Base-by-base conservation (phyloP, 208 protist genomes). In the Acanthamoeba castellanii region DNA sequence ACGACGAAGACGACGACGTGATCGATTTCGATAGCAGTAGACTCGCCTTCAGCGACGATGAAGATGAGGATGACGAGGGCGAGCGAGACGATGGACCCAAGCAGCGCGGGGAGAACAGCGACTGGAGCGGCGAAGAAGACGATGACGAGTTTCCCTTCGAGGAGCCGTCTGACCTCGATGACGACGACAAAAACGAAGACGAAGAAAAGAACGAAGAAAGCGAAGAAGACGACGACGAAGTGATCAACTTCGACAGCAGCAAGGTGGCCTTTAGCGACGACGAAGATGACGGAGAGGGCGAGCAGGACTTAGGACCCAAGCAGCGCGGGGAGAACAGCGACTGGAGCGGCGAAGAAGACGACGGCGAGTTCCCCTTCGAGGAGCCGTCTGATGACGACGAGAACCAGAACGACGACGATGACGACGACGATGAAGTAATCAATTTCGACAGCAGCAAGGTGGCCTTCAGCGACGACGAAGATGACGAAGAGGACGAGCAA, bases 51-150 rank as follows among this genome's bases (percentile, higher is more conserved):
- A 85, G 76, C 42, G 76, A 85, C n/a, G 76, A 85, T 18, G 76
- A 85, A 6, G 76, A 85, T 25, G 45, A 57, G 18, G 20, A 85
- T 11, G 27, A 57, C 8, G 76, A 57, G 18, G 8, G 18, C 34
- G 76, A 85, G 18, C 9, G 16, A 25, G 76, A 85, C 76, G 22
- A 85, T 6, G 76, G 76, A 11, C 76, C 76, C 25, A 57, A 34
- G 42, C 76, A 18, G 76, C 76, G 76, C 76, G 76, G 76, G 13
- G 76, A 85, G 47, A 50, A 85, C 34, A 85, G 76, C 76, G 76
- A 85, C 45, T 85, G 34, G 34, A 85, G 76, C 47, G 76, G 76
- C 42, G 34, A 50, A 32, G 76, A 85, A 6, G 34, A 50, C 27
- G 76, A 85, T 25, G 22, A 22, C 59, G 61, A 68, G 27, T 30